Conservation (phyloP, 2,329 filamentous ascomycete genomes). For the Rutstroemia sydowiana region DNA sequence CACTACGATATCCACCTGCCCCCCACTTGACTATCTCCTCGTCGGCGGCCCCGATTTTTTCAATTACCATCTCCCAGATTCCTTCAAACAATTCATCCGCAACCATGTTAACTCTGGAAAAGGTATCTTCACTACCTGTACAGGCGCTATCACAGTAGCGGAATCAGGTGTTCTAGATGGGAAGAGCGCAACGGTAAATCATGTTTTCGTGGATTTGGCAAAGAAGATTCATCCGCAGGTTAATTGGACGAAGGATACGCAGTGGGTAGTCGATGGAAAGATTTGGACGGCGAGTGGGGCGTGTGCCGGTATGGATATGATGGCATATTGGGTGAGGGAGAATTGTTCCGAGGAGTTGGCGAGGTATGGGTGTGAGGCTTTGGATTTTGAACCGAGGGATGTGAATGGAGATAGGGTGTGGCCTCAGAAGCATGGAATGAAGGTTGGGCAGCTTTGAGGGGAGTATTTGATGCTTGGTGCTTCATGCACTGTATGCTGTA, state of each 20-base stretch:
- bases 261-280: slow-evolving; percentile 40
- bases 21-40: slow-evolving; percentile 34
- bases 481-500: too few relatives aligned
- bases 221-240: slow-evolving; percentile 33
- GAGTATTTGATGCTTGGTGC: too few relatives aligned
- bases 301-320: slow-evolving; percentile 36
- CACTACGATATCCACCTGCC: slow-evolving; percentile 28
- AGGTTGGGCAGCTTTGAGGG: too few relatives aligned
- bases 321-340: slow-evolving; percentile 22
- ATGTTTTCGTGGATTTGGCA: slow-evolving; percentile 28
- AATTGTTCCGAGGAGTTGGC: slow-evolving; percentile 20
- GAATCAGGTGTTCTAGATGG: slow-evolving; percentile 36
- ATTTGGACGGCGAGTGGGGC: slow-evolving; percentile 41
- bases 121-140: slow-evolving; percentile 33
- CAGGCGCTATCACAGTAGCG: slow-evolving; percentile 30
- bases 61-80: slow-evolving; percentile 26
- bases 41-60: slow-evolving; percentile 30
- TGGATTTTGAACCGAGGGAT: slow-evolving; percentile 25
- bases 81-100: slow-evolving; percentile 29
- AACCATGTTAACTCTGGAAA: slow-evolving; percentile 33
- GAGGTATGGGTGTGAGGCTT: slow-evolving; percentile 2
- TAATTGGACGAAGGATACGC: slow-evolving; percentile 35
- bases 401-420: slow-evolving; percentile 29
- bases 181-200: slow-evolving; percentile 37
- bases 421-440: slow-evolving; percentile 9